Conservation (phyloP, 805 yeast genomes). For the Saturnispora sekii region DNA sequence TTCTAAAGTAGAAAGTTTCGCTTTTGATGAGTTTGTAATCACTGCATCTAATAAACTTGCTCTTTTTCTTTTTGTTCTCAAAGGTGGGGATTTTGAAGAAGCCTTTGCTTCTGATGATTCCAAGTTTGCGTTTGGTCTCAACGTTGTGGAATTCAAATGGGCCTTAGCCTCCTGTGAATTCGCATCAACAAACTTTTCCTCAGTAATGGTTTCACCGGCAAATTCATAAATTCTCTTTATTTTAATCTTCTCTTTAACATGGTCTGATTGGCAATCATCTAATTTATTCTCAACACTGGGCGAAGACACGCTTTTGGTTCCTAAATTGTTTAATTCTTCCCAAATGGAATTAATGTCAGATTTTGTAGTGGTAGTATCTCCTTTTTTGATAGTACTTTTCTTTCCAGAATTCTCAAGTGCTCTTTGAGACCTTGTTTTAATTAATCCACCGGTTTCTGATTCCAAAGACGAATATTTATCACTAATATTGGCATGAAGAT, state of each 20-base stretch:
- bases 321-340: slow-evolving; percentile 37
- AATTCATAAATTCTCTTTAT: slow-evolving; percentile 75
- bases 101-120: neutral
- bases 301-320: neutral
- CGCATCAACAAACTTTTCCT: slow-evolving; percentile 66
- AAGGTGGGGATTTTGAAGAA: neutral
- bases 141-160: slow-evolving; percentile 46
- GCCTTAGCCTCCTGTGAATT: slow-evolving; percentile 84
- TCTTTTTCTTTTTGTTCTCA: slow-evolving; percentile 46
- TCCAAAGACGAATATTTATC: neutral
- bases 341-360: slow-evolving; percentile 45
- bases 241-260: slow-evolving; percentile 39
- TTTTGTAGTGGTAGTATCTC: neutral
- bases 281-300: neutral
- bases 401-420: slow-evolving; percentile 3
- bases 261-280: neutral
- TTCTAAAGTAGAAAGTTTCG: slow-evolving; percentile 83
- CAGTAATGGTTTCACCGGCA: slow-evolving; percentile 78
- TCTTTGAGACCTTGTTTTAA: slow-evolving; percentile 14
- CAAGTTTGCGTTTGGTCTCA: slow-evolving; percentile 3
- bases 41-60: slow-evolving; percentile 72
- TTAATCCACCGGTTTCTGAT: slow-evolving; percentile 13
- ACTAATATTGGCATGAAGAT: neutral
- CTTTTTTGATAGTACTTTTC: neutral
- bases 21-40: slow-evolving; percentile 54